Evolutionary conservation across 805 yeast genomes (phyloP), one percentile per base, ranked within the genome.

Genomic region (Cyberlindnera mrakii): DNA sequence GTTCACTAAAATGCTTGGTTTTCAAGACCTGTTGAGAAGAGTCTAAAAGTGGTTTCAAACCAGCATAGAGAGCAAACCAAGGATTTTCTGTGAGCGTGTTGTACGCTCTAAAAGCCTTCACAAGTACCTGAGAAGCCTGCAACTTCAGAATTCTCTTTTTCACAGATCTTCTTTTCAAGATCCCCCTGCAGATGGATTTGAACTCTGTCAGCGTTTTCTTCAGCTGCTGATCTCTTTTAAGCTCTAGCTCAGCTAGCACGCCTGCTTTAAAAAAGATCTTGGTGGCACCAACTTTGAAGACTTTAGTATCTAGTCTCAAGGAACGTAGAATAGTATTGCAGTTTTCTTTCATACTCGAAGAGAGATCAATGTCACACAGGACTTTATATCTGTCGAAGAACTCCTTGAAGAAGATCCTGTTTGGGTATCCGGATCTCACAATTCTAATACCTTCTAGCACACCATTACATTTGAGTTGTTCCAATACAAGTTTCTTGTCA

Each of bases 231-330:
- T 89, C 96, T 46, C 95, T 80, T 42, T 74, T 70, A 50, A 79
- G 79, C 60, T 93, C 99, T 45, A 93, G 71, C 43, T 80, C 80
- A 3, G 98, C 99, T 54, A 93, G 71, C 70, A 91, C 87, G 51
- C 99, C 99, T 30, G 98, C 96, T 59, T 95, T 85, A 68, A 93
- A 87, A 67, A 93, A 93, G 38, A 93, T 81, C 65, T 93, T 93
- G 31, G 96, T 84, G 57, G 84, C 84, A 60, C 99, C 99, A 44
- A 88, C 78, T 66, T 89, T 96, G 64, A 80, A 91, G 2, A 89
- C 69, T 32, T 78, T 78, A 2, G 95, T 90, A 47, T 84, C 87
- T 33, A 91, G 64, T 15, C 75, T 62, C 30, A 87, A 64, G n/a
- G 77, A 72, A 23, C 77, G 74, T 42, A 91, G 65, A 16, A 91